Evolutionary conservation across 2,329 filamentous ascomycete genomes (phyloP).

Genomic region (Dactylellina drechsleri): DNA sequence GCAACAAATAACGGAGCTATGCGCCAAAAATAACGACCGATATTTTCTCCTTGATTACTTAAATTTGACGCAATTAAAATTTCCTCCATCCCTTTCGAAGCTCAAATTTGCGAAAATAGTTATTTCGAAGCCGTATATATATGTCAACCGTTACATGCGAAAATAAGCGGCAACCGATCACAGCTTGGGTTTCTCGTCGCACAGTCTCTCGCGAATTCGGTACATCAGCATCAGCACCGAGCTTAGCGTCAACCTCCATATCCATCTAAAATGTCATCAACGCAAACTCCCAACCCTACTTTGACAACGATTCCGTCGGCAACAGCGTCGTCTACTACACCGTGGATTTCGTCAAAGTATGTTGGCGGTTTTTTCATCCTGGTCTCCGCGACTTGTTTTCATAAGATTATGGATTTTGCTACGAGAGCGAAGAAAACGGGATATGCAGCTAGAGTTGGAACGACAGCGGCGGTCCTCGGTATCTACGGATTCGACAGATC

Average conservation of each 20-base stretch:
- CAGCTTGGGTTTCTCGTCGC: background rate
- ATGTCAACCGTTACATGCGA: background rate
- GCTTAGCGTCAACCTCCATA: background rate
- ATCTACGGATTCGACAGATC: slow-evolving; percentile 12
- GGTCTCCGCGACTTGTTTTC: slow-evolving; percentile 34
- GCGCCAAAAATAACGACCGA: background rate
- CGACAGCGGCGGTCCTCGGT: slow-evolving; percentile 5
- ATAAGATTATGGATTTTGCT: slow-evolving; percentile 28
- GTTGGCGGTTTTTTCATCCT: slow-evolving; percentile 29
- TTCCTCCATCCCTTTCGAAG: slow-evolving; percentile 8
- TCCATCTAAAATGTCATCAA: slow-evolving; percentile 10
- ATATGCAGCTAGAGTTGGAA: slow-evolving; percentile 20
- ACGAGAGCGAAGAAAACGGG: slow-evolving; percentile 31
- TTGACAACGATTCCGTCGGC: slow-evolving; percentile 17
- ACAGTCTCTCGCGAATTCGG: background rate
- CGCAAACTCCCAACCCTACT: slow-evolving; percentile 13
- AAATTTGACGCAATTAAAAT: slow-evolving; percentile 2
- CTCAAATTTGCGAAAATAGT: background rate
- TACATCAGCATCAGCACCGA: background rate
- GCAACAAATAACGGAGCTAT: slow-evolving; percentile 5
- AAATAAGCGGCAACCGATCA: too few species aligned
- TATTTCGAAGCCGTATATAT: slow-evolving; percentile 16
- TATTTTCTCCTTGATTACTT: slow-evolving; percentile 6
- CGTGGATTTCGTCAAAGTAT: slow-evolving; percentile 30
- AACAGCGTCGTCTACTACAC: slow-evolving; percentile 21